phyloP scores from a whole-genome alignment of 2,329 filamentous ascomycete genomes.

The Fusarium tuaranense region DNA sequence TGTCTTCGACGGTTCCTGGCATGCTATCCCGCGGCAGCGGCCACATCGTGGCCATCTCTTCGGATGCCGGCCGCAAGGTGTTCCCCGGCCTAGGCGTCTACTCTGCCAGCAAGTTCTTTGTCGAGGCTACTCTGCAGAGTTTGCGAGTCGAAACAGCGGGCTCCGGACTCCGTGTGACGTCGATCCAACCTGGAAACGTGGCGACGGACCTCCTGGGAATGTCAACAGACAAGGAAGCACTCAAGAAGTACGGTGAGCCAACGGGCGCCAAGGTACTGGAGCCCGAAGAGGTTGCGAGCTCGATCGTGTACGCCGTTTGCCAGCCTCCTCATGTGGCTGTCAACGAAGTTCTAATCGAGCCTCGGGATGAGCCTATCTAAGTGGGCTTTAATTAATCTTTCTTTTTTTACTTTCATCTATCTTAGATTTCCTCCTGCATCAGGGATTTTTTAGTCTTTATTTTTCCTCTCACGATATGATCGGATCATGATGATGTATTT shows the following conservation, averaged over 20 bases:
- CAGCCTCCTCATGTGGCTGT: slow-evolving; percentile 82
- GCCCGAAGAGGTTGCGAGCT: slow-evolving; percentile 76
- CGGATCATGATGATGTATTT: slow-evolving; percentile 30
- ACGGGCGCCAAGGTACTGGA: slow-evolving; percentile 81
- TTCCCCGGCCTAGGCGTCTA: slow-evolving; percentile 87
- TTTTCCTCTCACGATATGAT: slow-evolving; percentile 19
- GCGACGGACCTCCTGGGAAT: slow-evolving; percentile 79
- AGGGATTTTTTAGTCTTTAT: slow-evolving; percentile 12
- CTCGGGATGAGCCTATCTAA: slow-evolving; percentile 79
- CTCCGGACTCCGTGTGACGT: slow-evolving; percentile 77
- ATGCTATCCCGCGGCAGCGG: slow-evolving; percentile 78
- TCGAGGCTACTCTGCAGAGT: slow-evolving; percentile 82
- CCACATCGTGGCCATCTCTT: slow-evolving; percentile 85
- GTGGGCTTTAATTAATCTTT: not conserved
- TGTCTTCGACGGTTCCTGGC: slow-evolving; percentile 75
- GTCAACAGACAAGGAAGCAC: slow-evolving; percentile 79
- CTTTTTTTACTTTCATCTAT: not conserved
- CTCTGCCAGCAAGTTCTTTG: slow-evolving; percentile 87
- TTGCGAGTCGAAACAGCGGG: slow-evolving; percentile 82
- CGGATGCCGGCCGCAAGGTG: slow-evolving; percentile 83
- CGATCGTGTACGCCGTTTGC: slow-evolving; percentile 79
- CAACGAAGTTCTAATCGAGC: slow-evolving; percentile 85
- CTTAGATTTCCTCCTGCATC: slow-evolving; percentile 30
- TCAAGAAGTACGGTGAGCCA: slow-evolving; percentile 83
- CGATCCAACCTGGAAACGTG: slow-evolving; percentile 82